These are phyloP conservation scores for Monarda citriodora DNA, from an alignment of 305 asterid genomes.

Conservation along the genomic window DNA sequence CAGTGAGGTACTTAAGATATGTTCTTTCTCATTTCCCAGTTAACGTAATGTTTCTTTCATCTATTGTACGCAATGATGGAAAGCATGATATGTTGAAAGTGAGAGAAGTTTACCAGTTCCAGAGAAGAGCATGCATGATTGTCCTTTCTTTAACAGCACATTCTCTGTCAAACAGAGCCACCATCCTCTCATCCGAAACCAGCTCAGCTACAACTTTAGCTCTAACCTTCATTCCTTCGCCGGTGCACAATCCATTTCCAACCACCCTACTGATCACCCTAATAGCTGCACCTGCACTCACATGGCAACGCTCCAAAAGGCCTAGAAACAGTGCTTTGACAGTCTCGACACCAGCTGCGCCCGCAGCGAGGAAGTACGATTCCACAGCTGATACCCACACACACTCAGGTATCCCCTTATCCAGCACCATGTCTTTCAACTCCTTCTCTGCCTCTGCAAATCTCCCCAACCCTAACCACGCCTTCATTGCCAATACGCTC, in stretches of 20 bases:
- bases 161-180: constrained; percentile 70
- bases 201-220: constrained; percentile 77
- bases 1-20: background rate
- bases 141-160: constrained; percentile 83
- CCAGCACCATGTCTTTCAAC: constrained; percentile 79
- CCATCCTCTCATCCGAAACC: constrained; percentile 93
- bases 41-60: background rate
- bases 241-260: constrained; percentile 59
- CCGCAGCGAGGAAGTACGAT: constrained; percentile 82
- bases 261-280: constrained; percentile 79
- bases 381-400: constrained; percentile 98
- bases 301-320: constrained; percentile 80
- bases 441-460: constrained; percentile 92
- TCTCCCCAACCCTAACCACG: constrained; percentile 93
- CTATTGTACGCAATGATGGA: constrained; percentile 9
- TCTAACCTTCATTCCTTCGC: constrained; percentile 71
- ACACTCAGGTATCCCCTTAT: constrained; percentile 91
- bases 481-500: constrained; percentile 97
- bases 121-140: constrained; percentile 94
- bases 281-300: constrained; percentile 81
- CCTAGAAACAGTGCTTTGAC: constrained; percentile 87
- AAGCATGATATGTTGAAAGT: constrained; percentile 11
- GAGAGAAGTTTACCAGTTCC: constrained; percentile 80
- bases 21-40: constrained; percentile 14
- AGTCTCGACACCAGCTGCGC: constrained; percentile 88